Base-by-base conservation (phyloP, 2,329 filamentous ascomycete species). In the Exophiala alcalophila region DNA sequence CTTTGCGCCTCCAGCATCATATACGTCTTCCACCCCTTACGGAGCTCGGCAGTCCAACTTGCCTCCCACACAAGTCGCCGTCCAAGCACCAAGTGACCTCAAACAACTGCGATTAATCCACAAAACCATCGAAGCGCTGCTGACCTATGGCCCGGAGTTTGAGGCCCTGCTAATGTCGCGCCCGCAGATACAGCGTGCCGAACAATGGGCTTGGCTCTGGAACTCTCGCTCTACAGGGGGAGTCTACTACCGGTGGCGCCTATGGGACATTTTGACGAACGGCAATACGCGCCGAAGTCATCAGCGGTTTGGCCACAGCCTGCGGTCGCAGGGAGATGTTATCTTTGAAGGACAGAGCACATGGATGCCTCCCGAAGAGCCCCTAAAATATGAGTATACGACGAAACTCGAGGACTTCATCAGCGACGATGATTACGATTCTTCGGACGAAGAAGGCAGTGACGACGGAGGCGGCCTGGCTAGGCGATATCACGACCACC, bases 201-300 rank as follows among this genome's bases (percentile, higher is more conserved):
- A 94, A 62, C 89, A 84, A 53, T 97, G 91, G 81, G 85, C 89
- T 0, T 98, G 90, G 86, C 72, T 98, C 4, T 98, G 87, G 83
- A 84, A 97, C 62, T 77, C 89, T 14, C 77, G 82, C 53, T 90
- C 82, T 58, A 72, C 76, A 50, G 89, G 81, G 18, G 91, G 84
- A 11, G 78, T 94, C 11, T 98, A 90, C 77, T 97, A 97, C 64
- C 81, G 92, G 29, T 97, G 88, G 85, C 80, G 87, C 30, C 61
- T 97, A 30, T 96, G 90, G 86, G 82, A 92, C 56, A 75, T 91
- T 6, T 71, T 91, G n/a, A 89, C 85, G 1, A 81, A 82, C 4
- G 73, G 68, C 3, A 65, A 59, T 16, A 58, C 53, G 38, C 58
- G 49, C 49, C 57, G 47, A 45, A 57, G 54, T 30, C 57, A 48